Conservation (phyloP, 129 eudicot species). For the Escallonia rubra region DNA sequence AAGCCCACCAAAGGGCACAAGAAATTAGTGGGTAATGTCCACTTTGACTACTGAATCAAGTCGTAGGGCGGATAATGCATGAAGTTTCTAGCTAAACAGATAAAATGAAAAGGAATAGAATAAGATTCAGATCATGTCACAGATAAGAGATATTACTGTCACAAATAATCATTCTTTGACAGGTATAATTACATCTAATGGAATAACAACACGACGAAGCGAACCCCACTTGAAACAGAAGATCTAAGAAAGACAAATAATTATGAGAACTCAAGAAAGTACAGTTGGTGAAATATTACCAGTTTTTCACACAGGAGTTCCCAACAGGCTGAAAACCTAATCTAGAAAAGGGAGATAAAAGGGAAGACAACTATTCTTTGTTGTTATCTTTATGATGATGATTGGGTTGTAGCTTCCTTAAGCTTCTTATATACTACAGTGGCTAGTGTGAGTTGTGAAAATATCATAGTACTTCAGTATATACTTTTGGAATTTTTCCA, state of each 20-base stretch:
- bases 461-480: neutral
- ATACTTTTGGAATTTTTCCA: neutral
- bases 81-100: slow-evolving; percentile 8
- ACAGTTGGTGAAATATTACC: slow-evolving; percentile 27
- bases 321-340: slow-evolving; percentile 20
- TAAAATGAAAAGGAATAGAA: slow-evolving; percentile 7
- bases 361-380: slow-evolving; percentile 8
- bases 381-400: slow-evolving; percentile 10
- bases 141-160: neutral
- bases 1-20: neutral
- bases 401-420: neutral
- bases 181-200: neutral
- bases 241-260: neutral
- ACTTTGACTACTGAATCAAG: slow-evolving; percentile 18
- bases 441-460: slow-evolving; percentile 10
- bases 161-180: neutral
- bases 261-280: slow-evolving; percentile 18
- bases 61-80: neutral
- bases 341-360: slow-evolving; percentile 7
- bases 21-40: slow-evolving; percentile 5
- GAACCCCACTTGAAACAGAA: neutral
- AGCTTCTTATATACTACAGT: slow-evolving; percentile 22
- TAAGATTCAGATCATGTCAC: slow-evolving; percentile 21
- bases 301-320: slow-evolving; percentile 19
- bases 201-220: slow-evolving; percentile 2